Percentiles rank a stretch among this genome's conserved stretches.
Evolutionary conservation across 371 early-diverging fungal species (phyloP).

Genomic region (Mortierella sp.): DNA sequence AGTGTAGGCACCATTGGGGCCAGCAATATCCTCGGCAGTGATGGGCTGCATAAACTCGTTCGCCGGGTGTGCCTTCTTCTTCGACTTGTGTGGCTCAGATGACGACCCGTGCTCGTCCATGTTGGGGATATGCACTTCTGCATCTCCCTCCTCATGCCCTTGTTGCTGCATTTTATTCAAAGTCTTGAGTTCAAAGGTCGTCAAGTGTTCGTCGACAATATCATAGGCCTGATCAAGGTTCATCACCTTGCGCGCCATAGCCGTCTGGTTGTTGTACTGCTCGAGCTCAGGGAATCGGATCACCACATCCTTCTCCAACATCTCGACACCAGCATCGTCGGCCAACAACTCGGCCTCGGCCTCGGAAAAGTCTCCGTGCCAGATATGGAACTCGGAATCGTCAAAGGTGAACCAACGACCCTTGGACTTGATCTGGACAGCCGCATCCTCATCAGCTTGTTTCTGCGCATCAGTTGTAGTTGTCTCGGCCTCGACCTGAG

Average conservation of each 20-base stretch:
- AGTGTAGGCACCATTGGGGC: conserved; percentile 36
- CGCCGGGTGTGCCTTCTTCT: conserved; percentile 24
- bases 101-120: conserved; percentile 1
- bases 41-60: conserved; percentile 25
- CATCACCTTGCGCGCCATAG: conserved; percentile 19
- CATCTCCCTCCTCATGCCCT: conserved; percentile 10
- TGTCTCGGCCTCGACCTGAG: conserved; percentile 24
- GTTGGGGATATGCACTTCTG: conserved; percentile 33
- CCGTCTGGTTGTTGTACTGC: conserved; percentile 23
- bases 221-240: conserved; percentile 30
- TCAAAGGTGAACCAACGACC: conserved; percentile 57
- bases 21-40: conserved; percentile 22
- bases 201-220: conserved; percentile 24
- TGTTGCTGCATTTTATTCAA: background rate
- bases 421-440: conserved; percentile 41
- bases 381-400: conserved; percentile 49
- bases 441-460: background rate
- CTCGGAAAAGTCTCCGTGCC: conserved; percentile 56
- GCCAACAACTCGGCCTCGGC: conserved; percentile 37
- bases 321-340: conserved; percentile 40
- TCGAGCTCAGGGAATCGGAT: conserved; percentile 53
- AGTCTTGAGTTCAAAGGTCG: conserved; percentile 10
- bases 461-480: background rate
- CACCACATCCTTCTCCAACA: conserved; percentile 48
- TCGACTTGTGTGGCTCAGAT: background rate